These are phyloP conservation scores for Talaromyces proteolyticus DNA, from an alignment of 495 filamentous ascomycete species.

Conservation along the genomic window DNA sequence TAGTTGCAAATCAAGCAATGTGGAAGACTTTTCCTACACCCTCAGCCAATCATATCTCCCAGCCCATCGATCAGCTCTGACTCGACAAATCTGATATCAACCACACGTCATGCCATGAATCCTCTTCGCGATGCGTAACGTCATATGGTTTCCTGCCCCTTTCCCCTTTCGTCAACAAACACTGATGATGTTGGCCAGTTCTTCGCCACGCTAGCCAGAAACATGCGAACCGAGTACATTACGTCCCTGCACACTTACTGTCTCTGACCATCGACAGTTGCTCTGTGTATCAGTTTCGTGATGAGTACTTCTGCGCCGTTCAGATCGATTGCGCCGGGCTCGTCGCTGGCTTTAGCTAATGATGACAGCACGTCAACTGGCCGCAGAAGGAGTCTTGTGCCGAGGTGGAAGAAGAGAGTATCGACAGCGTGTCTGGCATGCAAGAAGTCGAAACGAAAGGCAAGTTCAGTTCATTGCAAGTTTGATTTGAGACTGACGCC, in stretches of 20 bases:
- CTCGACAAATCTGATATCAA: slow-evolving; percentile 3
- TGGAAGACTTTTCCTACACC: too few relatives aligned
- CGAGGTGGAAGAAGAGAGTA: slow-evolving; percentile 33
- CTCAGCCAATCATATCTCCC: neutral
- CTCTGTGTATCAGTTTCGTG: too few relatives aligned
- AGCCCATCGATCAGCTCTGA: too few relatives aligned
- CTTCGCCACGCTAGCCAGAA: too few relatives aligned
- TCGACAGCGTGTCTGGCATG: slow-evolving; percentile 42
- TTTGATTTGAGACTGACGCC: neutral
- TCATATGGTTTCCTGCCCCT: too few relatives aligned
- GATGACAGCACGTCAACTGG: slow-evolving; percentile 10
- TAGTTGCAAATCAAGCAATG: too few relatives aligned
- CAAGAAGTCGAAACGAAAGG: slow-evolving; percentile 45
- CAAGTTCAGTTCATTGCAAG: slow-evolving; percentile 1
- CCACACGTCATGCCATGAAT: slow-evolving; percentile 10
- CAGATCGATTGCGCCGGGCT: slow-evolving; percentile 20
- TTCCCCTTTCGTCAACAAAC: too few relatives aligned
- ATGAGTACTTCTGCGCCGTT: slow-evolving; percentile 21
- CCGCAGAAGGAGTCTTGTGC: slow-evolving; percentile 12
- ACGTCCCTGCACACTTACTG: too few relatives aligned
- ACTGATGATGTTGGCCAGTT: too few relatives aligned
- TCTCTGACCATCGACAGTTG: too few relatives aligned
- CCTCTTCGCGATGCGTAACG: neutral
- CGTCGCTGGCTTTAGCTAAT: slow-evolving; percentile 18
- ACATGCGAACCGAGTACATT: too few relatives aligned